These are phyloP conservation scores for Aspergillus unguis DNA, from an alignment of 2,329 filamentous ascomycete species.

Conservation along the genomic window DNA sequence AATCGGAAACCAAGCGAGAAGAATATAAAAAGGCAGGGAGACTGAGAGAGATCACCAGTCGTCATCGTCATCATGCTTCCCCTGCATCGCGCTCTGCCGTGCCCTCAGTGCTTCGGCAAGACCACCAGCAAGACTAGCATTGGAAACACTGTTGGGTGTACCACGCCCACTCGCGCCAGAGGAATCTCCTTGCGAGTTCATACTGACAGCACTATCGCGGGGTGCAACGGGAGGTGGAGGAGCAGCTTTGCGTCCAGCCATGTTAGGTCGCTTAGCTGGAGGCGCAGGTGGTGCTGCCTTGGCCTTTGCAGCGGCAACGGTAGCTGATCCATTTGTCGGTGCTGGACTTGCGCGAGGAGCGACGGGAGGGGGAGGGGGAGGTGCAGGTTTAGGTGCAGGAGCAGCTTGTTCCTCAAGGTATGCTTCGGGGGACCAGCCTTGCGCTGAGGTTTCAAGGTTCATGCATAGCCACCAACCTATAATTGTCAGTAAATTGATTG, in stretches of 20 bases:
- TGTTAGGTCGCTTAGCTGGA: conserved; percentile 74
- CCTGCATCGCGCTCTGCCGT: conserved; percentile 72
- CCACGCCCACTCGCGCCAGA: conserved; percentile 63
- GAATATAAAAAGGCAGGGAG: conserved; percentile 11
- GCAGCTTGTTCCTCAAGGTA: conserved; percentile 76
- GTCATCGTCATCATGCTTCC: conserved; percentile 58
- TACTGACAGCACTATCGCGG: conserved; percentile 61
- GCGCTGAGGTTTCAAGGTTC: conserved; percentile 62
- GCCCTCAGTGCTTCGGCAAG: conserved; percentile 75
- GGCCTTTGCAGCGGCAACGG: conserved; percentile 47
- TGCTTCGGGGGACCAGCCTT: conserved; percentile 90
- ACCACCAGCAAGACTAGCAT: conserved; percentile 65
- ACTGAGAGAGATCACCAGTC: conserved; percentile 56
- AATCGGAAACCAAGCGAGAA: conserved; percentile 16
- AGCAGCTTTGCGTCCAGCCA: conserved; percentile 65
- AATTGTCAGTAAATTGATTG: neutral
- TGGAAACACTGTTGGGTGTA: conserved; percentile 59
- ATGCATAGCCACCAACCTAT: conserved; percentile 95
- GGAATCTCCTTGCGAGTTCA: conserved; percentile 48
- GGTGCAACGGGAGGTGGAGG: conserved; percentile 63
- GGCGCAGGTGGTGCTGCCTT: conserved; percentile 74
- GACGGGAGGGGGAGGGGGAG: conserved; percentile 48
- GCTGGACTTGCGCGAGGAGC: conserved; percentile 56
- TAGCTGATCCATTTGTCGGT: conserved; percentile 51
- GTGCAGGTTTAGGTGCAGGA: conserved; percentile 58